Percentiles rank a stretch among this genome's conserved stretches.
These are phyloP conservation scores for Gnomoniopsis sp. DNA, from an alignment of 2,329 filamentous ascomycete species.

Conservation along the genomic window DNA sequence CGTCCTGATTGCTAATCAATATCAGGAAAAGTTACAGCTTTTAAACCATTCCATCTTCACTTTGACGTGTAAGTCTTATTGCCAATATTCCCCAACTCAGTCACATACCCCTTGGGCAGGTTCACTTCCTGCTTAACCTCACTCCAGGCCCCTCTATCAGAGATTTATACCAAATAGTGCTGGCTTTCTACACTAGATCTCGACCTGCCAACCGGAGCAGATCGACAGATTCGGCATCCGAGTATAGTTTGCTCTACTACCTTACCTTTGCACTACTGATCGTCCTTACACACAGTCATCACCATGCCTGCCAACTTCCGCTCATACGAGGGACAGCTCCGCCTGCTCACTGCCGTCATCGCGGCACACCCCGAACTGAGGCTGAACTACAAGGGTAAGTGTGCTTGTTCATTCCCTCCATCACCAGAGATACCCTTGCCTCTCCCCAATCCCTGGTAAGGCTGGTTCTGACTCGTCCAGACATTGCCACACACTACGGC, in stretches of 20 bases:
- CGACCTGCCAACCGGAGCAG: neutral
- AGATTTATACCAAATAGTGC: neutral
- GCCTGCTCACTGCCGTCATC: slow-evolving; percentile 58
- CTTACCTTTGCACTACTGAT: slow-evolving; percentile 10
- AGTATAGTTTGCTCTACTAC: neutral
- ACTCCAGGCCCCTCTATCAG: neutral
- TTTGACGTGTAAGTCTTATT: too few species aligned
- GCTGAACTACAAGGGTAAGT: slow-evolving; percentile 61
- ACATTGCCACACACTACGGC: slow-evolving; percentile 44
- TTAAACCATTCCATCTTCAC: too few species aligned
- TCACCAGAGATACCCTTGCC: slow-evolving; percentile 2
- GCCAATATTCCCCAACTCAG: too few species aligned
- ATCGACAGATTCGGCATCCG: neutral
- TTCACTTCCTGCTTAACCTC: neutral
- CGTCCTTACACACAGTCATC: slow-evolving; percentile 2
- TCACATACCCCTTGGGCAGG: neutral
- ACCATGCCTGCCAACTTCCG: slow-evolving; percentile 57
- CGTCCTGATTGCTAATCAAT: too few species aligned
- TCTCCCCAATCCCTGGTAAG: neutral
- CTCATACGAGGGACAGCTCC: slow-evolving; percentile 56
- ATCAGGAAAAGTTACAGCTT: too few species aligned
- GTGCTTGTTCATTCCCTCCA: neutral
- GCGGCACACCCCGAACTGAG: slow-evolving; percentile 52
- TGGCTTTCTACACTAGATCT: neutral
- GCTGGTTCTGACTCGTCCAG: slow-evolving; percentile 31